These are phyloP conservation scores for Hexamita inflata DNA, from an alignment of 208 protist species.

Conservation along the genomic window DNA sequence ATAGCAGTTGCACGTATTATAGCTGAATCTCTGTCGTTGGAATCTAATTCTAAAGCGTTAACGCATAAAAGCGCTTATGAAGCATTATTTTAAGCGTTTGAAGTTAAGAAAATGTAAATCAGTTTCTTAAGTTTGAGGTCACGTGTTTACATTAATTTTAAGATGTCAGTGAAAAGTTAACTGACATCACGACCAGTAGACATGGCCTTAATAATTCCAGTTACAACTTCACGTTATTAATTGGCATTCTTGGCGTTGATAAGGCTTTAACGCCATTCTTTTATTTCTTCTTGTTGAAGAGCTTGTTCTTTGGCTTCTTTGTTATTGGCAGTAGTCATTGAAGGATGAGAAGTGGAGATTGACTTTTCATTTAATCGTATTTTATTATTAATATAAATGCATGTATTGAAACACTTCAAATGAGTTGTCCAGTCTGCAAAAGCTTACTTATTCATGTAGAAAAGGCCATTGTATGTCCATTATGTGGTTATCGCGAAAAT, in stretches of 20 bases:
- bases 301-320: not conserved
- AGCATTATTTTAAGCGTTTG: conserved; percentile 82
- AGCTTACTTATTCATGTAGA: too few species aligned
- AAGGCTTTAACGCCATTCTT: not conserved
- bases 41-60: conserved; percentile 31
- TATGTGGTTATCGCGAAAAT: too few species aligned
- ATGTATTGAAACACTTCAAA: too few species aligned
- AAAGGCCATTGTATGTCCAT: too few species aligned
- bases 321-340: not conserved
- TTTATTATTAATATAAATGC: too few species aligned
- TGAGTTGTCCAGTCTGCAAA: too few species aligned
- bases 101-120: conserved; percentile 92
- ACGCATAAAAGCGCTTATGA: conserved; percentile 87
- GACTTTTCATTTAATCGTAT: too few species aligned
- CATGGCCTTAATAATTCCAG: conserved; percentile 85
- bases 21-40: conserved; percentile 70
- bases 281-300: not conserved
- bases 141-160: conserved; percentile 72
- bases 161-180: conserved; percentile 68
- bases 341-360: too few species aligned
- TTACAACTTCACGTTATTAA: not conserved
- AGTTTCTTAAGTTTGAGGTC: conserved; percentile 92
- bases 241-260: not conserved
- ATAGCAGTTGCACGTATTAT: conserved; percentile 86
- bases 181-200: conserved; percentile 90